Evolutionary conservation across 352 stramenopile genomes (phyloP).

Genomic region (Globisporangium uncinulatum): DNA sequence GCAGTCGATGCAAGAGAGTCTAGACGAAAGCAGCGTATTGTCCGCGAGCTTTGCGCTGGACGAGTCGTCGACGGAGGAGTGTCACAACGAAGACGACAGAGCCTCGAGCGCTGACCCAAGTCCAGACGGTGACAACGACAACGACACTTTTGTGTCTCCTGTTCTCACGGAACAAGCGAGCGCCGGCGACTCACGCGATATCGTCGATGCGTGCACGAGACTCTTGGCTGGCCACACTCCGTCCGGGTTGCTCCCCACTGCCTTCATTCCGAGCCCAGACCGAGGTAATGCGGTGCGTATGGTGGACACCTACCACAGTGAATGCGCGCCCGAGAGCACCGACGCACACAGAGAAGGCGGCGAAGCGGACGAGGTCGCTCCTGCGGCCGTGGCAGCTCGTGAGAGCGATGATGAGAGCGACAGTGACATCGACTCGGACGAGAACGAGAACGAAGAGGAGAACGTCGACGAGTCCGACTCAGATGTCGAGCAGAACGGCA

Average conservation of each 20-base stretch:
- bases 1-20: conserved; percentile 17
- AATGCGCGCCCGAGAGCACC: not conserved
- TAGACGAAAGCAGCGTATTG: conserved; percentile 15
- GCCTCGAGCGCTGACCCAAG: not conserved
- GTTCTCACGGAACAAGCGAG: not conserved
- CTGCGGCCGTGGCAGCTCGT: not conserved
- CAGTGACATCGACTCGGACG: not conserved
- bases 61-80: conserved; percentile 1
- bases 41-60: conserved; percentile 4
- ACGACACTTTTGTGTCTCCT: not conserved
- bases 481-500: not conserved
- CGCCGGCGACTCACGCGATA: not conserved
- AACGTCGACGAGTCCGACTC: not conserved
- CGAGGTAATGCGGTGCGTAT: not conserved
- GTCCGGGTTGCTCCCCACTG: not conserved
- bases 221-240: not conserved
- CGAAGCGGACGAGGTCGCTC: not conserved
- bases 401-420: not conserved
- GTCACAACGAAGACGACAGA: not conserved
- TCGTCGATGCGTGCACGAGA: not conserved
- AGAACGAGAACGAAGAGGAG: not conserved
- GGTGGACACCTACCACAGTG: not conserved
- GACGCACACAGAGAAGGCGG: not conserved
- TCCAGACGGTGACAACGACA: not conserved
- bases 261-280: not conserved